Base-by-base conservation (phyloP, 2,329 filamentous ascomycete species). In the Aspergillus viridinutans region DNA sequence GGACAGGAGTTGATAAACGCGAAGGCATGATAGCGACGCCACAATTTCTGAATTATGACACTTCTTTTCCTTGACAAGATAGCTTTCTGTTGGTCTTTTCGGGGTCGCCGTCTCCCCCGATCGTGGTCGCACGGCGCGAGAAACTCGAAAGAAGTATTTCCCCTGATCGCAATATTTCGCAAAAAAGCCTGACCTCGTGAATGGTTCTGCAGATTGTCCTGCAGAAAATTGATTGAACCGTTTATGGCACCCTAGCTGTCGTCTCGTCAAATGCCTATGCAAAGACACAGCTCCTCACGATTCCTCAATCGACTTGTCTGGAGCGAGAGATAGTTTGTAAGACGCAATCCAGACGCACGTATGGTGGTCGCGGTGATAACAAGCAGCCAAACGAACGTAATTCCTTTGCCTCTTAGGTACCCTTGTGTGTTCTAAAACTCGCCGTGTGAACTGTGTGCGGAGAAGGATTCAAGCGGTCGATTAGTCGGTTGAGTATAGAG, bases 1-100 rank as follows among this genome's bases (percentile, higher is more conserved):
- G 82, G 73, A 97, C 90, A 69, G 93, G 90, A 59, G 89, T 88
- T 75, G 90, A 86, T 76, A 96, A 82, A 77, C 85, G 84, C 72
- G 90, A 86, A 78, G 91, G 90, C 93, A 97, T 97, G 42, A 61
- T 78, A 69, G 57, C 54, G 62, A 61, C 55, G 65, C 64, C 68
- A 67, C 65, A 61, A 45, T 61, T 63, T 64, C 53, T 32, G 58
- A 50, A 52, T 58, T 53, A 52, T 58, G 50, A 54, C 56, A 29
- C 28, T 54, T 49, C 43, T 55, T 42, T 48, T 45, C 29, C 54
- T 50, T 21, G 12, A 29, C 14, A 55, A 56, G 28, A 50, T 54
- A 55, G 50, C 54, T 58, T n/a, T 53, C 56, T 61, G 57, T 51
- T 63, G 43, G 10, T 26, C 12, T 66, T 70, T 73, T 69, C 72